Conservation (phyloP, 176 grass and related monocot genomes). For the Triticum dicoccoides region DNA sequence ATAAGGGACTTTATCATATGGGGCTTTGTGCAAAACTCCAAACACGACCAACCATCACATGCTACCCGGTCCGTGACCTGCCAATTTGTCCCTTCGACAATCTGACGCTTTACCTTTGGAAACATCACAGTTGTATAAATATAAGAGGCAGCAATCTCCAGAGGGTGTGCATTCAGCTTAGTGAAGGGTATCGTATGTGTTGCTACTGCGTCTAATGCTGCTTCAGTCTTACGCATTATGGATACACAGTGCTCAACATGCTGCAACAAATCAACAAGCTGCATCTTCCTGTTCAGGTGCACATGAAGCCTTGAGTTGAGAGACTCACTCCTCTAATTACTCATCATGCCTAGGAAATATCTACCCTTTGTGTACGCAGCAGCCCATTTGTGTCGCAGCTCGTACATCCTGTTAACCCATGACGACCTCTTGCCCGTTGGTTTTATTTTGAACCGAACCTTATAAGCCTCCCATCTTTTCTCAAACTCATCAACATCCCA, state of each 20-base stretch:
- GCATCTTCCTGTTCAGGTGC: not conserved
- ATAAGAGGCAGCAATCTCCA: too few species aligned
- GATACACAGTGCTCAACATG: not conserved
- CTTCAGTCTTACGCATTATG: not conserved
- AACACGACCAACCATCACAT: too few species aligned
- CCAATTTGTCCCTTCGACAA: too few species aligned
- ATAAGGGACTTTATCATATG: too few species aligned
- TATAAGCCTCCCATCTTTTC: not conserved
- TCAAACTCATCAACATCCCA: not conserved
- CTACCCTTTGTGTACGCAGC: not conserved
- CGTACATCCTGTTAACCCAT: not conserved
- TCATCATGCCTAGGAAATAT: not conserved
- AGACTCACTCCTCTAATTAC: not conserved
- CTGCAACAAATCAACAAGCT: not conserved
- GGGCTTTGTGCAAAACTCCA: too few species aligned
- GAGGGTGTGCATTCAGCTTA: too few species aligned
- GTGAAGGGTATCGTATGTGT: too few species aligned
- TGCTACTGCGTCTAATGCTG: too few species aligned
- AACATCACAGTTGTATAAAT: too few species aligned
- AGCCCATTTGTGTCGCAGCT: not conserved
- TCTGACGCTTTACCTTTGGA: too few species aligned
- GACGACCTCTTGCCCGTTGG: too few species aligned
- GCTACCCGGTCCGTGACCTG: too few species aligned
- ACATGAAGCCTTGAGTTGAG: not conserved
- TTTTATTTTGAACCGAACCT: not conserved